Conservation (phyloP, 768 basidiomycete species). For the Dacryopinax spathularia region DNA sequence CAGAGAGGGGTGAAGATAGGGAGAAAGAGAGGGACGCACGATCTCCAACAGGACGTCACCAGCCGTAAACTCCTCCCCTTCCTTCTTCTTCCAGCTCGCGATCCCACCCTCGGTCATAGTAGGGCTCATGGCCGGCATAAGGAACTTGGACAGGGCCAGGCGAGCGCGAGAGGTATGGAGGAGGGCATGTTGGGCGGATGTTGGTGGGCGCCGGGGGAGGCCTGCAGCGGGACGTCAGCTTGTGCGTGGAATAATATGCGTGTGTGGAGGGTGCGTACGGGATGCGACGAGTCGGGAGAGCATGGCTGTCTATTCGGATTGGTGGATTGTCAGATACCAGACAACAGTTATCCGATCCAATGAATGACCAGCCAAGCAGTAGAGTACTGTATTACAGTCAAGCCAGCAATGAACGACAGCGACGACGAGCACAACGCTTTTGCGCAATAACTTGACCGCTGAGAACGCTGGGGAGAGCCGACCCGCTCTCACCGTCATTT, state of each 20-base stretch:
- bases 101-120: slow-evolving; percentile 99
- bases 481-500: too few relatives aligned
- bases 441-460: too few relatives aligned
- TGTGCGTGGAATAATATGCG: not conserved
- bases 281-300: too few relatives aligned
- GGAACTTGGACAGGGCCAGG: slow-evolving; percentile 70
- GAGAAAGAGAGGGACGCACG: slow-evolving; percentile 32
- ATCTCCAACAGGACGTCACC: slow-evolving; percentile 96
- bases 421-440: too few relatives aligned
- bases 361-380: too few relatives aligned
- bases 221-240: not conserved
- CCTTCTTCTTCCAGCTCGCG: slow-evolving; percentile 91
- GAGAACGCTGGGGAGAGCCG: too few relatives aligned
- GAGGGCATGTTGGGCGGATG: not conserved
- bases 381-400: too few relatives aligned
- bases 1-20: not conserved
- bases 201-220: not conserved
- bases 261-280: too few relatives aligned
- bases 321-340: too few relatives aligned
- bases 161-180: slow-evolving; percentile 69
- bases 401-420: too few relatives aligned
- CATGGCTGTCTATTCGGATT: too few relatives aligned
- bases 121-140: slow-evolving; percentile 98
- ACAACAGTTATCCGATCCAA: too few relatives aligned
- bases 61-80: slow-evolving; percentile 75